These are phyloP conservation scores for Lipomyces starkeyi DNA, from an alignment of 805 yeast genomes.

Conservation along the genomic window DNA sequence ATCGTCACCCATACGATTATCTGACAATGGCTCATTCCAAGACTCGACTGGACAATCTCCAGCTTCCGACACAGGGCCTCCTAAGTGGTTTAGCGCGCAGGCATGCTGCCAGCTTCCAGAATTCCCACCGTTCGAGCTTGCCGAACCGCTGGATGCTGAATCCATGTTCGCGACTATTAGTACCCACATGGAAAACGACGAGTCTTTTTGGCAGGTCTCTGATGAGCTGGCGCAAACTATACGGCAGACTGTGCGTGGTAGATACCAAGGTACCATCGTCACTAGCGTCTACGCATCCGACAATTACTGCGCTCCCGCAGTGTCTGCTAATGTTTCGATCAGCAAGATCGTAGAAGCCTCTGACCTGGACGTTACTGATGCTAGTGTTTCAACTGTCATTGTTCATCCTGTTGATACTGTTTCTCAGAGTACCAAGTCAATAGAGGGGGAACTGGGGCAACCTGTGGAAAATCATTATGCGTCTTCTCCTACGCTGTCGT, in stretches of 20 bases:
- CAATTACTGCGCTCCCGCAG: background rate
- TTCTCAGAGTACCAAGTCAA: background rate
- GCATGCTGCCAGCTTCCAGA: background rate
- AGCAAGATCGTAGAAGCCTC: background rate
- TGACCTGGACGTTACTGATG: background rate
- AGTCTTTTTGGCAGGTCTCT: background rate
- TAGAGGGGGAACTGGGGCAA: background rate
- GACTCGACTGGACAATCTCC: background rate
- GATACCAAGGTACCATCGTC: background rate
- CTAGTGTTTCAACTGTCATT: background rate
- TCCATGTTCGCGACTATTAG: background rate
- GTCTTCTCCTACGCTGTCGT: background rate
- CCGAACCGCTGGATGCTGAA: background rate
- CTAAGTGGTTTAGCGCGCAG: background rate
- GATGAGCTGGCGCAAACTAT: background rate
- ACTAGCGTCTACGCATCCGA: background rate
- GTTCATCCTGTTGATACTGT: background rate
- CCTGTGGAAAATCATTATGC: background rate
- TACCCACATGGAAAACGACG: background rate
- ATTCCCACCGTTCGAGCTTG: background rate
- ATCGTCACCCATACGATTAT: background rate
- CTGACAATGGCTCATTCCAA: background rate
- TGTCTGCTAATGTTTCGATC: background rate
- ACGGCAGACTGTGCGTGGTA: background rate
- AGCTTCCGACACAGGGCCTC: background rate